phyloP scores from a whole-genome alignment of 73 alveolate genomes.

The Paramecium caudatum region DNA sequence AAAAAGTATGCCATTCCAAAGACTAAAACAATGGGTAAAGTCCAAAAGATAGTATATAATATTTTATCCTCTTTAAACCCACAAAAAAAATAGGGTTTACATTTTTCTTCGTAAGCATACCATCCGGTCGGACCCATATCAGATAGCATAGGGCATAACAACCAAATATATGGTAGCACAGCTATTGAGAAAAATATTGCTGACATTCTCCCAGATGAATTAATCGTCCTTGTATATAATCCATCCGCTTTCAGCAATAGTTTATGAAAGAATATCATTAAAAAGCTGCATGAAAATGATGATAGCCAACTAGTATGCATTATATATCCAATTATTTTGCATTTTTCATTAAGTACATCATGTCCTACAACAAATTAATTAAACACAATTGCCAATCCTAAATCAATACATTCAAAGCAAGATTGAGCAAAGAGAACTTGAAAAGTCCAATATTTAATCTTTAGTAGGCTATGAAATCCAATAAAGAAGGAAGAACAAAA shows the following conservation, averaged over 20 bases:
- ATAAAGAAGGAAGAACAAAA: too few relatives aligned
- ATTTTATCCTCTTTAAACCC: not conserved
- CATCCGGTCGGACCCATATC: slow-evolving; percentile 50
- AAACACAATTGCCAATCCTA: not conserved
- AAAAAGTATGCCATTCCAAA: not conserved
- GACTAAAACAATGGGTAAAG: not conserved
- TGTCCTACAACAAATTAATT: not conserved
- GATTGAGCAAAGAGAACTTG: not conserved
- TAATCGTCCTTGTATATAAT: too few relatives aligned
- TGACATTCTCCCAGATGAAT: too few relatives aligned
- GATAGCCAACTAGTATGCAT: slow-evolving; percentile 55
- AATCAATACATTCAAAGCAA: slow-evolving; percentile 1
- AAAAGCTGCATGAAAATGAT: slow-evolving; percentile 3
- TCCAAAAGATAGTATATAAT: slow-evolving; percentile 24
- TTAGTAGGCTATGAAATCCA: too few relatives aligned
- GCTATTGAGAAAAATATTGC: too few relatives aligned
- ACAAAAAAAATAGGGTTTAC: slow-evolving; percentile 10
- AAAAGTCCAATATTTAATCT: slow-evolving; percentile 16
- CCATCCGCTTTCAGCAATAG: not conserved
- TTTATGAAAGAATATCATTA: not conserved
- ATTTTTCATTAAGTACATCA: not conserved
- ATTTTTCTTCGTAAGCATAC: not conserved
- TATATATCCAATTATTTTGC: slow-evolving; percentile 17
- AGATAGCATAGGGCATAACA: not conserved
- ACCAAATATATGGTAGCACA: not conserved